phyloP scores from a whole-genome alignment of 176 grass and related monocot species.

The Echinochloa phyllopogon region DNA sequence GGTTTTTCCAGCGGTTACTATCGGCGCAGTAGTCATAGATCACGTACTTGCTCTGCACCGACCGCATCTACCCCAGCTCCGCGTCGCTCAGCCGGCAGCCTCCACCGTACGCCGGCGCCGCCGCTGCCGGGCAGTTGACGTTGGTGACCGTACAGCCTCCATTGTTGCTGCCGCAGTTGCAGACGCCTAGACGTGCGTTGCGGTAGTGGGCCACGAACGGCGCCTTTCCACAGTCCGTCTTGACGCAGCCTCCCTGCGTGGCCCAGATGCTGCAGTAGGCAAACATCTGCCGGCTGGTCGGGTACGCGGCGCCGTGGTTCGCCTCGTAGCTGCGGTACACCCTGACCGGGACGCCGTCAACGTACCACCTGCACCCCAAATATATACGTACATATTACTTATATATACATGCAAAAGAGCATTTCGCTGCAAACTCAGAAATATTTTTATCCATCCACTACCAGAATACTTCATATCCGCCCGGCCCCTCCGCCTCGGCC shows the following conservation, averaged over 20 bases:
- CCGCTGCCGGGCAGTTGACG: constrained; percentile 25
- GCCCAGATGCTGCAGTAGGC: constrained; percentile 77
- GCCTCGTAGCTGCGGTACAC: constrained; percentile 63
- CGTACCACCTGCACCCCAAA: constrained; percentile 71
- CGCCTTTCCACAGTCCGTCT: constrained; percentile 61
- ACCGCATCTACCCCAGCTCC: constrained; percentile 45
- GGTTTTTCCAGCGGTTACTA: constrained; percentile 35
- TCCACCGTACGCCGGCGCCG: background rate
- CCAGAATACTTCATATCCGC: no score
- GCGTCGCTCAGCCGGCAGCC: constrained; percentile 11
- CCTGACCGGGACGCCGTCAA: constrained; percentile 61
- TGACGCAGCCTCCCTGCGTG: constrained; percentile 55
- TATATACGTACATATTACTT: no score
- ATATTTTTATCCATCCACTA: no score
- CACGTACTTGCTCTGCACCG: constrained; percentile 48
- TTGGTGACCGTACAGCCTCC: no score
- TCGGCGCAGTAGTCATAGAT: constrained; percentile 78
- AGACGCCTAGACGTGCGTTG: constrained; percentile 44
- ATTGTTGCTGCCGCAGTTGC: constrained; percentile 35
- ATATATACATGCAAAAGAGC: no score
- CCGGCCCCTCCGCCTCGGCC: no score
- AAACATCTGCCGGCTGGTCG: constrained; percentile 52
- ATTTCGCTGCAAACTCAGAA: no score
- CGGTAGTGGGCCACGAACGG: constrained; percentile 67
- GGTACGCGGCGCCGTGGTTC: constrained; percentile 52